phyloP scores from a whole-genome alignment of 495 filamentous ascomycete species.

The Trichocladium uniseriatum region DNA sequence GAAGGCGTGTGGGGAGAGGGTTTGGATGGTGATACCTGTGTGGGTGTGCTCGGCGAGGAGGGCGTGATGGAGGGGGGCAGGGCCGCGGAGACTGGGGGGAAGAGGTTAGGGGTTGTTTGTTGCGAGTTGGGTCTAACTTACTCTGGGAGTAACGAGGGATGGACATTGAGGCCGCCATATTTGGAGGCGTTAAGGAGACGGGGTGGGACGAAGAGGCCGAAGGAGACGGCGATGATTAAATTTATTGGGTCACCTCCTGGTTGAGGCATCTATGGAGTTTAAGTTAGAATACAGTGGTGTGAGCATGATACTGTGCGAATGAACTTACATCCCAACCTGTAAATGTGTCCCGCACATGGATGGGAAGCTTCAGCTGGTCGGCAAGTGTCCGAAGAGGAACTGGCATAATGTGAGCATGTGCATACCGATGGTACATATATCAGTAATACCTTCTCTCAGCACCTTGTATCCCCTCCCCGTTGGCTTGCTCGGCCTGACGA shows the following conservation, averaged over 20 bases:
- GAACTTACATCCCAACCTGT: constrained; percentile 61
- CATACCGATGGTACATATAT: background rate
- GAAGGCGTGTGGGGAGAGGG: constrained; percentile 62
- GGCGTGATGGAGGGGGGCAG: constrained; percentile 70
- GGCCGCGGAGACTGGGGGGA: constrained; percentile 52
- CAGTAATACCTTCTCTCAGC: constrained; percentile 53
- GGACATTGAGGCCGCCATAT: constrained; percentile 88
- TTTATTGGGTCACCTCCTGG: constrained; percentile 51
- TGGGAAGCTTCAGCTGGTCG: constrained; percentile 47
- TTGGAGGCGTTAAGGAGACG: constrained; percentile 56
- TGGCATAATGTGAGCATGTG: constrained; percentile 19
- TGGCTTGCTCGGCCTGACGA: constrained; percentile 67
- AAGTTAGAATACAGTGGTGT: background rate
- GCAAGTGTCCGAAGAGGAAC: constrained; percentile 69
- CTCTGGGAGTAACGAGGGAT: constrained; percentile 90
- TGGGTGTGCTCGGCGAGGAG: constrained; percentile 47
- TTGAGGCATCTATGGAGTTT: constrained; percentile 42
- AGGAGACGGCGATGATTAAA: constrained; percentile 90
- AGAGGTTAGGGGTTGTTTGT: background rate
- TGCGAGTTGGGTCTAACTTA: constrained; percentile 28
- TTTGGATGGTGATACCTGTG: constrained; percentile 77
- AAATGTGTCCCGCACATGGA: constrained; percentile 73
- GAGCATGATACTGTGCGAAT: background rate
- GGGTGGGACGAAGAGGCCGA: constrained; percentile 79
- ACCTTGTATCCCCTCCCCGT: constrained; percentile 63